Base-by-base conservation (phyloP, 106 monocot species). In the Dendrobium huoshanense region DNA sequence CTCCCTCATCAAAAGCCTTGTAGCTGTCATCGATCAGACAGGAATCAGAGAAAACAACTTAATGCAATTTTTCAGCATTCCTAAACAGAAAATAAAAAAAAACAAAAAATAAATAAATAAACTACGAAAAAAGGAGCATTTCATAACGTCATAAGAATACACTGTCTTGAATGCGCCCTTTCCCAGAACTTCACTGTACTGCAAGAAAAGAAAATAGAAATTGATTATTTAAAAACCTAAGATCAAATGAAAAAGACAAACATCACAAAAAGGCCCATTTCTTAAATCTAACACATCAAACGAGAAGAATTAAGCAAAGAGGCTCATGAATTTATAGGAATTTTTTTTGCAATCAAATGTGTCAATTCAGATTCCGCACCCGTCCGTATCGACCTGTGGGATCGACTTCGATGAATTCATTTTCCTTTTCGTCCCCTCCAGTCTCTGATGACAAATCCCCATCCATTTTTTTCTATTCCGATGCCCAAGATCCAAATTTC, bases 131-230 rank as follows among this genome's bases (percentile, higher is more conserved):
- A 70, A 15, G 10, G 37, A 70, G 27, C 17, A 70, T 37, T 70
- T 37, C 31, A 70, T 22, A 61, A 37, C 3, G 3, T 31, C 19
- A 43, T 61, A 86, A 91, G 79, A 80, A 80, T 93, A 93, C 93
- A 93, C 93, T 7, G 83, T 91, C 78, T 93, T 93, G 77, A 82
- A 89, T 20, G 93, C 90, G 18, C 93, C 93, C 79, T 84, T 93
- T 42, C 93, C 93, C 10, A 93, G 73, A 16, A 93, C 79, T 77
- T 85, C 89, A 9, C 6, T 1, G 29, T 87, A 89, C 93, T 93
- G 89, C 81, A 87, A 79, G 8, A 67, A 6, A 73, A 64, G 1
- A 29, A 42, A 11, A 61, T 68, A 33, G 19, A 24, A 67, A n/a
- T 19, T 61, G 1, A 22, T 15, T 70, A 9, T 17, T 70, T 33